These are phyloP conservation scores for Syncephalastrum monosporum DNA, from an alignment of 371 early-diverging fungal genomes.

Conservation along the genomic window DNA sequence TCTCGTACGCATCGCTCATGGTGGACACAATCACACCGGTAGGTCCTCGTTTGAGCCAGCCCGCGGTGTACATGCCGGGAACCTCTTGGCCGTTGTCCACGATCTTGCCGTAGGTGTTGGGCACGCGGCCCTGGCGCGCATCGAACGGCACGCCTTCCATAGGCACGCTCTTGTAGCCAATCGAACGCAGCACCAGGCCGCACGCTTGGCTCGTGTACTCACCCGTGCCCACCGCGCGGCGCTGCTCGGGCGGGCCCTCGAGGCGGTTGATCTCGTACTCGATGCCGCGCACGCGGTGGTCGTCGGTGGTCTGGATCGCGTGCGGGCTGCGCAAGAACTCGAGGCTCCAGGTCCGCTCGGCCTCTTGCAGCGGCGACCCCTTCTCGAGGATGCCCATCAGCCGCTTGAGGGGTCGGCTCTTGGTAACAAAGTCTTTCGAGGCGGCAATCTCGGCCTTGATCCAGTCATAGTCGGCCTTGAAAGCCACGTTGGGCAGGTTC, in stretches of 20 bases:
- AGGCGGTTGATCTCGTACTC: constrained; percentile 71
- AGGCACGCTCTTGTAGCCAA: constrained; percentile 84
- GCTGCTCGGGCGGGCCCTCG: constrained; percentile 53
- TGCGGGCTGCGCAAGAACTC: constrained; percentile 76
- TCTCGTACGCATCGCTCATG: constrained; percentile 92
- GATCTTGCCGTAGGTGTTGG: constrained; percentile 79
- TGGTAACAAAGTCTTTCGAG: constrained; percentile 32
- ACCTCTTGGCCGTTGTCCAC: constrained; percentile 48
- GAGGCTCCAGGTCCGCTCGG: constrained; percentile 68
- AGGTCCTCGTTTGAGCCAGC: constrained; percentile 96
- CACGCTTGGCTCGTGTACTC: constrained; percentile 50
- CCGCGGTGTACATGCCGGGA: constrained; percentile 81
- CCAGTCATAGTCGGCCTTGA: constrained; percentile 59
- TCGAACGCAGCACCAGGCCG: constrained; percentile 76
- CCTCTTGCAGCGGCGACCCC: constrained; percentile 33
- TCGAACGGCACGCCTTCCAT: constrained; percentile 83
- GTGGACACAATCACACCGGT: constrained; percentile 94
- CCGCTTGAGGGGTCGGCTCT: constrained; percentile 71
- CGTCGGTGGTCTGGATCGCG: constrained; percentile 36
- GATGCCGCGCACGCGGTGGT: constrained; percentile 39
- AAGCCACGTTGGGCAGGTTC: constrained; percentile 59
- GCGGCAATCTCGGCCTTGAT: constrained; percentile 47
- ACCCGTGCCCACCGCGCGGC: constrained; percentile 61
- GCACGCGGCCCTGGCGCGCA: constrained; percentile 59
- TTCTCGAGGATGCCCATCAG: constrained; percentile 77